Conservation (phyloP, 768 basidiomycete species). For the Boletus rufocinnamomeus region DNA sequence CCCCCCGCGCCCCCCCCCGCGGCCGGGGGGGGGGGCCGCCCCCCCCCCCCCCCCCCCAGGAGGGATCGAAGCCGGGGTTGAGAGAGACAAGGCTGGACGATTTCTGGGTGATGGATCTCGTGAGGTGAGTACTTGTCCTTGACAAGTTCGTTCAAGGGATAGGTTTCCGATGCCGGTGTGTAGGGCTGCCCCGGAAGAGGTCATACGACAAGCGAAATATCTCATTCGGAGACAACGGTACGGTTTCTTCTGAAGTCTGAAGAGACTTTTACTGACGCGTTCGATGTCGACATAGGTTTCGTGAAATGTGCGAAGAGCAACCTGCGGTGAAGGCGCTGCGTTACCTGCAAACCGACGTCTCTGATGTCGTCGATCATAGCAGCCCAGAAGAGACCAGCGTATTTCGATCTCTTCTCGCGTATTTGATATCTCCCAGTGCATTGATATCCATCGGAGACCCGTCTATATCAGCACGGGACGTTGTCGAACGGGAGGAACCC, state of each 20-base stretch:
- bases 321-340: constrained; percentile 61
- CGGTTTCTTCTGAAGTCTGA: constrained; percentile 17
- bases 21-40: no score
- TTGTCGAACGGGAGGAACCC: constrained; percentile 30
- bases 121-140: constrained; percentile 47
- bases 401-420: constrained; percentile 67
- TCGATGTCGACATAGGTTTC: constrained; percentile 53
- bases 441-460: constrained; percentile 1
- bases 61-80: constrained; percentile 6
- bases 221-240: constrained; percentile 73
- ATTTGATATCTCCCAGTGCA: constrained; percentile 51
- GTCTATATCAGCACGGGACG: constrained; percentile 13
- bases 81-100: constrained; percentile 63
- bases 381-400: constrained; percentile 58
- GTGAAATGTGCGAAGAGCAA: constrained; percentile 74
- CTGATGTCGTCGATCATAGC: constrained; percentile 68
- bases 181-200: constrained; percentile 64
- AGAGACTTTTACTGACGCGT: not conserved
- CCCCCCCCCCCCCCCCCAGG: no score
- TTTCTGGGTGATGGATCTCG: constrained; percentile 74
- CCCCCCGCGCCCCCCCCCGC: no score
- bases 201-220: constrained; percentile 64
- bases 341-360: constrained; percentile 72
- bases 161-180: not conserved
- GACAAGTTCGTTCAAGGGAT: not conserved